A percentile compares a stretch with the other conserved stretches of the same genome.
Conservation (phyloP, 768 basidiomycete species). For the Lactifluus subvellereus region DNA sequence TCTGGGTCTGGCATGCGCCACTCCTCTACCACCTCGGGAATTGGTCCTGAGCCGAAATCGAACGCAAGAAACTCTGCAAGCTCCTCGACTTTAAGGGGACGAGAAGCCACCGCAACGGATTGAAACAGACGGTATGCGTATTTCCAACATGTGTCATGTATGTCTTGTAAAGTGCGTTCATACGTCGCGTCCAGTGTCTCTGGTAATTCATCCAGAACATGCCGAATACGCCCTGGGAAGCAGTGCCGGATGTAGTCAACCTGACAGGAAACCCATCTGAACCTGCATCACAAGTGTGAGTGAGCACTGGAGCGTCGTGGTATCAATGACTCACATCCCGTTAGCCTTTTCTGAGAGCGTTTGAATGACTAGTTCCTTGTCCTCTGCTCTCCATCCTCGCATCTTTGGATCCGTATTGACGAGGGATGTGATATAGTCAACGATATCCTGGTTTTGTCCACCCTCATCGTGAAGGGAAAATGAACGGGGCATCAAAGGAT, state of each 20-base stretch:
- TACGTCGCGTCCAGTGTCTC: constrained; percentile 3
- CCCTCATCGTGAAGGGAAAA: not conserved
- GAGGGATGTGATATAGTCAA: not conserved
- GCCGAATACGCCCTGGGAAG: not conserved
- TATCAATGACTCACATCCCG: not conserved
- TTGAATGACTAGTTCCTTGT: not conserved
- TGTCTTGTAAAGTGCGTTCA: not conserved
- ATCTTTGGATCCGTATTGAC: not conserved
- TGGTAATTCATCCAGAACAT: not conserved
- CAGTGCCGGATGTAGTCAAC: not conserved
- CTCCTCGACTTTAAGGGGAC: constrained; percentile 1
- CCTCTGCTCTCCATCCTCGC: not conserved
- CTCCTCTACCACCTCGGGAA: not conserved
- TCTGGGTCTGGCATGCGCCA: not conserved
- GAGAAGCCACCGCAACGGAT: not conserved
- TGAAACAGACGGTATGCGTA: constrained; percentile 5
- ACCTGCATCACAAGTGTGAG: not conserved
- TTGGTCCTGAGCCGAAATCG: not conserved
- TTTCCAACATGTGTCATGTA: not conserved
- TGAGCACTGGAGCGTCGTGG: not conserved
- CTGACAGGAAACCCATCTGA: constrained; percentile 8
- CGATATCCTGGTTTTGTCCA: constrained; percentile 1
- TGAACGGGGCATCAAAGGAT: not conserved
- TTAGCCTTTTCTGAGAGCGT: not conserved
- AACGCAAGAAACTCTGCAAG: constrained; percentile 8